Base-by-base conservation (phyloP, 2,329 filamentous ascomycete genomes). In the Arthroderma sp. region DNA sequence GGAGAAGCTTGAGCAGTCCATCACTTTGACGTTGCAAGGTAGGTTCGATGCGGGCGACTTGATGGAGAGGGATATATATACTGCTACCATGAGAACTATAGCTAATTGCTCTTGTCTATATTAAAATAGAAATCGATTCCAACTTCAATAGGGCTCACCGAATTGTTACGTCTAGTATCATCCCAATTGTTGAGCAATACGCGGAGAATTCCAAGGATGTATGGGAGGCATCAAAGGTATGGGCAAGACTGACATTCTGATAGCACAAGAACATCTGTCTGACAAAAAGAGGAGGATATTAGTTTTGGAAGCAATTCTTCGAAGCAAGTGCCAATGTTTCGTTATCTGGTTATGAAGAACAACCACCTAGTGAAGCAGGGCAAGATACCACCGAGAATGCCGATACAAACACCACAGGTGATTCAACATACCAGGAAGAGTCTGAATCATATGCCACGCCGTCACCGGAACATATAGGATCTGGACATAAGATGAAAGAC, bases 251-350 rank as follows among this genome's bases (percentile, higher is more conserved):
- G 7, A 39, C 19, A 7, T 28, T 4, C n/a, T 41, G 9, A 25
- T 25, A 15, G 8, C 19, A 19, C 21, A 9, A 47, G 28, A n/a
- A 17, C 15, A 33, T 33, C 9, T 13, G n/a, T 35, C 47, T 51
- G n/a, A 15, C 25, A 21, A 19, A 17, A 11, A 19, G 15, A n/a
- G 11, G 43, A 28, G 23, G 23, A 38, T 56, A 44, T 47, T 67
- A 94, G 87, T 98, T 98, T 74, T 98, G 93, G 93, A 98, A 98
- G 74, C 91, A 97, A 76, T 98, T 98, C 77, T 98, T 98, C 73
- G 93, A 98, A 74, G 90, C 93, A 37, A 95, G 91, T 52, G 93
- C 93, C 69, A 97, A 98, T 67, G 91, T 98, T 25, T 95, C 91
- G 9, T 81, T 98, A 9, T 95, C 90, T 0, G 90, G 91, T 28